These are phyloP conservation scores for Alternaria panax DNA, from an alignment of 2,329 filamentous ascomycete species.

Conservation along the genomic window DNA sequence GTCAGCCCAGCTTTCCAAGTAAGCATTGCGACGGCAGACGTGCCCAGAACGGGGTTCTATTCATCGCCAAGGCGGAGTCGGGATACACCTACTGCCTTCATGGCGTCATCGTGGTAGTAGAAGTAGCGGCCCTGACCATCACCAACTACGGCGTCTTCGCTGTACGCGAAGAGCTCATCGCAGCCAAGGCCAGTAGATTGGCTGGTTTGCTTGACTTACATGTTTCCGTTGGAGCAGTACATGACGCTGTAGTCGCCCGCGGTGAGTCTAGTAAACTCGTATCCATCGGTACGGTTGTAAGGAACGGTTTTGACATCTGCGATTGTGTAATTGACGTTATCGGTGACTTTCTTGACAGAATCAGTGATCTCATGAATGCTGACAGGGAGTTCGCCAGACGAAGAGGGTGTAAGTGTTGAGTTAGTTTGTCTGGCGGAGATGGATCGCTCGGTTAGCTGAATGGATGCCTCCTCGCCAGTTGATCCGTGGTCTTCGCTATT, in stretches of 20 bases:
- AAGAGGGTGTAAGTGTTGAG: neutral
- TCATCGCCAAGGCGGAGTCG: conserved; percentile 1
- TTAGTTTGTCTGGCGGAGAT: neutral
- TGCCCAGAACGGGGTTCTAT: neutral
- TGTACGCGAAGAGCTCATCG: conserved; percentile 4
- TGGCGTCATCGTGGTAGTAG: conserved; percentile 1
- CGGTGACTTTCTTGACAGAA: neutral
- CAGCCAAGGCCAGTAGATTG: neutral
- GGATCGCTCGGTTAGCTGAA: no score
- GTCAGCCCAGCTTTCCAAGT: neutral
- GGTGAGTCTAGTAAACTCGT: conserved; percentile 1
- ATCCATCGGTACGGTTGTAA: conserved; percentile 1
- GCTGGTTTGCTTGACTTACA: neutral
- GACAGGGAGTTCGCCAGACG: neutral
- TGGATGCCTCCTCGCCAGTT: no score
- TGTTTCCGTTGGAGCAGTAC: conserved; percentile 6
- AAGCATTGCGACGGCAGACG: neutral
- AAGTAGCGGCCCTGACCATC: neutral
- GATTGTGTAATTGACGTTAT: neutral
- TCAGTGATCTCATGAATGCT: neutral
- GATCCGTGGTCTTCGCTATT: no score
- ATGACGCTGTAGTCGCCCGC: conserved; percentile 4
- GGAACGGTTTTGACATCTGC: neutral
- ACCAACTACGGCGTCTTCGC: neutral
- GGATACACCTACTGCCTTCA: neutral